These are phyloP conservation scores for Vitis amurensis DNA, from an alignment of 164 flowering plant genomes.

Conservation along the genomic window DNA sequence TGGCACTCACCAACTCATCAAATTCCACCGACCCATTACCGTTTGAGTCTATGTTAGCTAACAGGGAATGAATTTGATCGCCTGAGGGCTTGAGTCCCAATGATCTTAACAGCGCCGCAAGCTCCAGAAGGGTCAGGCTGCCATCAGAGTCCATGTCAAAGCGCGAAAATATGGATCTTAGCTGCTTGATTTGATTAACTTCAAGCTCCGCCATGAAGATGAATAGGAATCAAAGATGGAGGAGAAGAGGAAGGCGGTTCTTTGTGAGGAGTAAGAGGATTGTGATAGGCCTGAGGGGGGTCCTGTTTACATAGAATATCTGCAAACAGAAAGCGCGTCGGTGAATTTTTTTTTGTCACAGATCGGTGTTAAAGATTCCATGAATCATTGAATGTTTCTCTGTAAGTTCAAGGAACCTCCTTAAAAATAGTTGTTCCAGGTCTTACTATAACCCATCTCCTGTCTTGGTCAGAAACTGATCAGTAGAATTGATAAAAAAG, in stretches of 20 bases:
- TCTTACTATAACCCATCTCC: no score
- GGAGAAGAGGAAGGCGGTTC: background rate
- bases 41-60: slow-evolving; percentile 34
- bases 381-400: background rate
- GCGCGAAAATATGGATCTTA: slow-evolving; percentile 33
- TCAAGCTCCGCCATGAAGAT: background rate
- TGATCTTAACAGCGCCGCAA: slow-evolving; percentile 38
- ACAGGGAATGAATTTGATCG: slow-evolving; percentile 27
- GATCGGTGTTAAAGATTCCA: background rate
- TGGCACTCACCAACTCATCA: slow-evolving; percentile 29
- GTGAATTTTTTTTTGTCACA: background rate
- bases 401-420: background rate
- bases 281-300: no score
- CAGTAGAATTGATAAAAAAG: no score
- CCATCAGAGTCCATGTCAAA: slow-evolving; percentile 39
- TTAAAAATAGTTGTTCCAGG: no score
- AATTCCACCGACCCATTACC: slow-evolving; percentile 37
- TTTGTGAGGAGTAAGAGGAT: background rate
- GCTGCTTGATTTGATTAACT: slow-evolving; percentile 31
- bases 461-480: no score
- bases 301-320: background rate
- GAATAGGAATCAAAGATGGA: background rate
- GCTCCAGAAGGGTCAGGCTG: slow-evolving; percentile 38
- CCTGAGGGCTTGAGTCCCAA: slow-evolving; percentile 37
- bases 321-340: slow-evolving; percentile 6